phyloP scores from a whole-genome alignment of 495 filamentous ascomycete species.

The Chaetomium tenue region DNA sequence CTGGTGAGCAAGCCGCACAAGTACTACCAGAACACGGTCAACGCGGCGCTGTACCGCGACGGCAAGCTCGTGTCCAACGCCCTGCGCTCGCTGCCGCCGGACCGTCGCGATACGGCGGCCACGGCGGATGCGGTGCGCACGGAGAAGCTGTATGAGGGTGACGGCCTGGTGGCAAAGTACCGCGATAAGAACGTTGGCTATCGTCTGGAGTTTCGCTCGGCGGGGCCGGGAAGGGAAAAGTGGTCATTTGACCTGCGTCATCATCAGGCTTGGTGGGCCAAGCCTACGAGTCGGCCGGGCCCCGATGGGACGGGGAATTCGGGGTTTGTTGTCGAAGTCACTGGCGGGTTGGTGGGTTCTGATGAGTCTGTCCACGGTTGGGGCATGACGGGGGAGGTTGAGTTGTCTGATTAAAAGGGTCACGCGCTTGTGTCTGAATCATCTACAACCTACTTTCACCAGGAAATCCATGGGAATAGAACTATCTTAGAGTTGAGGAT shows the following conservation, averaged over 20 bases:
- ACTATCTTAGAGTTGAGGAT: too few species aligned
- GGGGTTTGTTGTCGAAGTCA: background rate
- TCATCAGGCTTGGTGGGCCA: background rate
- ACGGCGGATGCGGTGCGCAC: background rate
- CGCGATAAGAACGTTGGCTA: constrained; percentile 1
- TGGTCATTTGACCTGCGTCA: background rate
- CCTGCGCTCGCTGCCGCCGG: background rate
- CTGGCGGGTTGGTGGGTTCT: background rate
- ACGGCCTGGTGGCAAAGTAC: background rate
- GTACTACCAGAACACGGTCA: background rate
- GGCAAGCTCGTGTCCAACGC: background rate
- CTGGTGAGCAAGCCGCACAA: background rate
- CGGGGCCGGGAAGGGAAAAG: background rate
- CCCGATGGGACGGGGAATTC: background rate
- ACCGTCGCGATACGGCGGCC: background rate
- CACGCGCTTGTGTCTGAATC: too few species aligned
- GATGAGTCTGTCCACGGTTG: background rate
- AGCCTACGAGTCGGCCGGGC: background rate
- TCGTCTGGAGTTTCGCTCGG: background rate
- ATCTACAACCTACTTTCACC: too few species aligned
- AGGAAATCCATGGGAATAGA: too few species aligned
- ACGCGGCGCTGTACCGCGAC: background rate
- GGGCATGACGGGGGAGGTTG: background rate
- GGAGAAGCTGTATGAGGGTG: background rate
- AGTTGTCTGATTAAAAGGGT: background rate